Conservation (phyloP, 805 yeast genomes). For the Soucietia sequanensis region DNA sequence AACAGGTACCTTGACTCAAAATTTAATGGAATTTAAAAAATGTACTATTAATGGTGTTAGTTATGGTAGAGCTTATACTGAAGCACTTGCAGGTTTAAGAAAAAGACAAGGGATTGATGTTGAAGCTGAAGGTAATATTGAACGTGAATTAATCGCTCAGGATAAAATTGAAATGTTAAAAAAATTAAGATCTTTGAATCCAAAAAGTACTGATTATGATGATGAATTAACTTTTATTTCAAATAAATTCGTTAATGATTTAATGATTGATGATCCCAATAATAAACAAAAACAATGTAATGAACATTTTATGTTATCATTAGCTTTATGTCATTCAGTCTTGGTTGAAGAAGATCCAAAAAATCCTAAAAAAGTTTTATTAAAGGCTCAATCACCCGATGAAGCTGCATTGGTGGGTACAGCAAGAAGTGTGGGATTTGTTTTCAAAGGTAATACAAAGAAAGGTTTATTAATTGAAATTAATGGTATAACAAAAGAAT, state of each 20-base stretch:
- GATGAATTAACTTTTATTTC: constrained; percentile 72
- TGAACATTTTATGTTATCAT: constrained; percentile 73
- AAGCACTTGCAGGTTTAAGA: constrained; percentile 75
- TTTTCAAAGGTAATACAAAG: constrained; percentile 64
- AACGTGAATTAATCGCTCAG: constrained; percentile 51
- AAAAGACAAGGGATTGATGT: constrained; percentile 78
- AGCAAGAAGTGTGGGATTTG: constrained; percentile 75
- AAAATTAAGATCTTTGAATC: constrained; percentile 13
- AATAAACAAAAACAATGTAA: constrained; percentile 53
- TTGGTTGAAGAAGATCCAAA: constrained; percentile 64
- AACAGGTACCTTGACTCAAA: constrained; percentile 82
- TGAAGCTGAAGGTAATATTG: constrained; percentile 54
- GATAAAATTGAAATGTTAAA: constrained; percentile 63
- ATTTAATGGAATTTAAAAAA: constrained; percentile 82
- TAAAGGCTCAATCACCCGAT: constrained; percentile 83
- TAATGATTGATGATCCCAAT: constrained; percentile 51
- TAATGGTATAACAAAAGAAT: constrained; percentile 70
- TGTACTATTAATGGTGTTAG: constrained; percentile 71
- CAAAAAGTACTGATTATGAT: constrained; percentile 38
- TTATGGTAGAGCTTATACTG: constrained; percentile 81
- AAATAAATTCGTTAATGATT: constrained; percentile 60
- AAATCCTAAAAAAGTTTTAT: constrained; percentile 51
- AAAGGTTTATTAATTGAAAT: constrained; percentile 64
- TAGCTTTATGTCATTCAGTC: constrained; percentile 80
- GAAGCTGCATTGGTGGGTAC: constrained; percentile 84